phyloP scores from a whole-genome alignment of 371 early-diverging fungal species.

The Haplosporangium sp. region DNA sequence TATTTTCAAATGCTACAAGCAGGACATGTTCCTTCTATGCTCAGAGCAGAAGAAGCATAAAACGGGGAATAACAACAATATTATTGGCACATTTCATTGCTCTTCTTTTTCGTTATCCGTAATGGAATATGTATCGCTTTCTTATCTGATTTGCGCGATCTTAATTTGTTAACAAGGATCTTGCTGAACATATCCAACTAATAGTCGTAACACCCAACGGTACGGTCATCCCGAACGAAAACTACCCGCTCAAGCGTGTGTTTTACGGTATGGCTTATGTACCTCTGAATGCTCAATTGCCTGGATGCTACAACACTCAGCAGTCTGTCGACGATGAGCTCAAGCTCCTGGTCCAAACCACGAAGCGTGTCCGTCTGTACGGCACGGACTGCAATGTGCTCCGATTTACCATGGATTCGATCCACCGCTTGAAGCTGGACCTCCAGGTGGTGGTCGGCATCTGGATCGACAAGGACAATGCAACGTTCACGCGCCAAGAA shows the following conservation, averaged over 20 bases:
- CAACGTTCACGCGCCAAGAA: conserved; percentile 58
- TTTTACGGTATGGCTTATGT: conserved; percentile 65
- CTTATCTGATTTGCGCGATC: neutral
- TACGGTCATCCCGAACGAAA: conserved; percentile 26
- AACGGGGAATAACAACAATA: neutral
- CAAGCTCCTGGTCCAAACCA: conserved; percentile 56
- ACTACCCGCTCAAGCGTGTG: conserved; percentile 45
- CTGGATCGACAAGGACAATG: conserved; percentile 57
- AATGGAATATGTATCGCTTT: neutral
- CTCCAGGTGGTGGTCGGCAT: conserved; percentile 58
- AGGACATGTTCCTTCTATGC: too few species aligned
- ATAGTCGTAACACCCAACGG: conserved; percentile 36
- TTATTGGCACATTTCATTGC: neutral
- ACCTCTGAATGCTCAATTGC: conserved; percentile 55
- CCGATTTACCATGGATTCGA: conserved; percentile 49
- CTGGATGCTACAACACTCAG: conserved; percentile 56
- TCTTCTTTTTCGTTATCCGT: neutral
- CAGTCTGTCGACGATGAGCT: conserved; percentile 56
- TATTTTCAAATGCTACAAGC: too few species aligned
- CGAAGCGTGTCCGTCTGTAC: conserved; percentile 60
- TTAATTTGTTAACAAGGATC: neutral
- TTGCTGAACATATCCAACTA: too few species aligned
- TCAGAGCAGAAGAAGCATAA: neutral
- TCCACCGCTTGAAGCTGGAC: conserved; percentile 54
- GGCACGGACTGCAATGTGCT: conserved; percentile 63